Conservation (phyloP, 495 filamentous ascomycete species). For the Neurospora sublineolata region DNA sequence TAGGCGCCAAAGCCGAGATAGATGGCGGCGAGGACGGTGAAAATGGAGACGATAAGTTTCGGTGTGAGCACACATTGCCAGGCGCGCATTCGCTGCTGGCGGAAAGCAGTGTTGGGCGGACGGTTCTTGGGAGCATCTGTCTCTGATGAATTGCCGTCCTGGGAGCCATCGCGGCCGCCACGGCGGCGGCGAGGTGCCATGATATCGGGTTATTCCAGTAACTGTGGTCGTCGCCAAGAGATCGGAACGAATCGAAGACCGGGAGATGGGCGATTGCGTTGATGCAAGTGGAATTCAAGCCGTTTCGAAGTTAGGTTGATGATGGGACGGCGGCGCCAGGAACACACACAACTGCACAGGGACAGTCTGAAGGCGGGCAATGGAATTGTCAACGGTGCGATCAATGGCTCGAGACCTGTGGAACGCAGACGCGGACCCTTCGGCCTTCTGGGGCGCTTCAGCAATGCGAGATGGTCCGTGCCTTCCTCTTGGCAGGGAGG, state of each 20-base stretch:
- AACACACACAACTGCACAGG: background rate
- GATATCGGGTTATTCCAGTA: conserved; percentile 3
- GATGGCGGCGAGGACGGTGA: conserved; percentile 23
- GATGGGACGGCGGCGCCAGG: background rate
- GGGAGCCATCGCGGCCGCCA: conserved; percentile 14
- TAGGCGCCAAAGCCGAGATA: conserved; percentile 26
- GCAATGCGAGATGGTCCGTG: conserved; percentile 14
- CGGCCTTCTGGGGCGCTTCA: conserved; percentile 9
- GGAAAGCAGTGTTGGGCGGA: conserved; percentile 26
- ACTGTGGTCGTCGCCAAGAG: background rate
- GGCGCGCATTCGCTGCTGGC: conserved; percentile 27
- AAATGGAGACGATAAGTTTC: conserved; percentile 26
- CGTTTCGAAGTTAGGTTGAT: background rate
- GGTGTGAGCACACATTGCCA: conserved; percentile 29
- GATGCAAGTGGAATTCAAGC: background rate
- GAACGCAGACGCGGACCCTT: conserved; percentile 19
- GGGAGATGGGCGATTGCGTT: background rate
- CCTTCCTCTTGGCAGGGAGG: conserved; percentile 18
- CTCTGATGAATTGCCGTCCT: conserved; percentile 12
- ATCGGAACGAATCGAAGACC: background rate
- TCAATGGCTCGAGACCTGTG: background rate
- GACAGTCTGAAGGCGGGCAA: background rate
- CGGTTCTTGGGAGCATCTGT: conserved; percentile 22
- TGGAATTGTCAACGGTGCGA: background rate
- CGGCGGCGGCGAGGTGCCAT: conserved; percentile 26